These are phyloP conservation scores for Populus trichocarpa DNA, from an alignment of 441 rosid genomes.

Conservation along the genomic window DNA sequence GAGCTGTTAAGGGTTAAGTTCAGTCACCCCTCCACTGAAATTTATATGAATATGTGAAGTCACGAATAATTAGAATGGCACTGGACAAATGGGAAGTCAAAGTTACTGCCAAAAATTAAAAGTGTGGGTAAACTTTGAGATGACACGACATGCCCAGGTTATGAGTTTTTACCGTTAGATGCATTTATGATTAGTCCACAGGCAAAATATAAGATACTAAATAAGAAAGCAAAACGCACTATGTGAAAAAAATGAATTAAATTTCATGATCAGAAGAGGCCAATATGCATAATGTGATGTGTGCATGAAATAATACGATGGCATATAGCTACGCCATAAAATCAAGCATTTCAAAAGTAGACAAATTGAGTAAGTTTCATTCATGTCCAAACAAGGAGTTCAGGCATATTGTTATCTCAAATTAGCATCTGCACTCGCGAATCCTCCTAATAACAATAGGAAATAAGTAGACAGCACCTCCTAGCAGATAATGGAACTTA, in stretches of 20 bases:
- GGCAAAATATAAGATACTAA: not conserved
- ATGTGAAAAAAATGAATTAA: not conserved
- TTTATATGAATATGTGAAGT: not conserved
- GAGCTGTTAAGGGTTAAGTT: not conserved
- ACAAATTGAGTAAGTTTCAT: not conserved
- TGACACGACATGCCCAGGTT: not conserved
- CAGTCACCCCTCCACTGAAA: not conserved
- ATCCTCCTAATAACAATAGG: not conserved
- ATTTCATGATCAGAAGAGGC: not conserved
- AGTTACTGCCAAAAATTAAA: not conserved
- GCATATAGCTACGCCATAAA: not conserved
- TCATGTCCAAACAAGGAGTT: not conserved
- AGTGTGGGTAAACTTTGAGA: not conserved
- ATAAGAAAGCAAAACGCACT: not conserved
- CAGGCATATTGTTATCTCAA: not conserved
- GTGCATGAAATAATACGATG: not conserved
- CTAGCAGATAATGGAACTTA: slow-evolving; percentile 29
- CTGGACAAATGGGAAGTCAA: not conserved
- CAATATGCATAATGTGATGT: not conserved
- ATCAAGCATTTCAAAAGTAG: slow-evolving; percentile 1
- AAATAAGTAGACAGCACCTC: not conserved
- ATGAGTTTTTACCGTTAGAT: not conserved
- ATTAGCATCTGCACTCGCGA: not conserved
- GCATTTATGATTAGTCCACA: not conserved
- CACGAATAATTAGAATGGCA: not conserved